Evolutionary conservation across 148 eudicot genomes (phyloP).

Genomic region (Nyssa sinensis): DNA sequence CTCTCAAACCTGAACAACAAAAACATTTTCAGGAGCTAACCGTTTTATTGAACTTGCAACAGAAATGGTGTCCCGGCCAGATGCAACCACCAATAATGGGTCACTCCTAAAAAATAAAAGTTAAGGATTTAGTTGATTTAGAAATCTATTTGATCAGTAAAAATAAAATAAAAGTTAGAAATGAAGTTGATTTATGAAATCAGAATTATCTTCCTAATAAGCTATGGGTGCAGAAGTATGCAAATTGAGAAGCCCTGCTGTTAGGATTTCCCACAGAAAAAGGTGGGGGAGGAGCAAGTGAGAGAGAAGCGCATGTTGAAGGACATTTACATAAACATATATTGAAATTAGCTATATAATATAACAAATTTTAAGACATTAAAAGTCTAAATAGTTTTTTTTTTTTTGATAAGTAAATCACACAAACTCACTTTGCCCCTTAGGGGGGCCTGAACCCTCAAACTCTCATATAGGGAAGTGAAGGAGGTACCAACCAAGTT

Average conservation of each 20-base stretch:
- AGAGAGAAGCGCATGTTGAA: no score
- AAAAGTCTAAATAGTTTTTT: no score
- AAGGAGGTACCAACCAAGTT: no score
- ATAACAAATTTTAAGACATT: constrained; percentile 1
- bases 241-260: neutral
- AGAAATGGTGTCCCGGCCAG: constrained; percentile 81
- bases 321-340: neutral
- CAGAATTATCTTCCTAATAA: neutral
- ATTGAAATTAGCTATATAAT: neutral
- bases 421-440: no score
- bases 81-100: constrained; percentile 80
- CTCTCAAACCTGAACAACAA: constrained; percentile 72
- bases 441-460: no score
- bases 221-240: neutral
- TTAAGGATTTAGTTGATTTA: no score
- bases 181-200: neutral
- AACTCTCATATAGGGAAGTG: no score
- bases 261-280: neutral
- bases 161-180: neutral
- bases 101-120: constrained; percentile 49
- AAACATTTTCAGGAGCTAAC: constrained; percentile 75
- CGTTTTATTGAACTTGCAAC: constrained; percentile 67
- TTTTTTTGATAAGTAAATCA: no score
- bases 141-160: no score
- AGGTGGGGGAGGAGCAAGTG: no score